A percentile compares a stretch with the other conserved stretches of the same genome.
Evolutionary conservation across 2,329 filamentous ascomycete genomes (phyloP).

Genomic region (Fusarium metavorans): DNA sequence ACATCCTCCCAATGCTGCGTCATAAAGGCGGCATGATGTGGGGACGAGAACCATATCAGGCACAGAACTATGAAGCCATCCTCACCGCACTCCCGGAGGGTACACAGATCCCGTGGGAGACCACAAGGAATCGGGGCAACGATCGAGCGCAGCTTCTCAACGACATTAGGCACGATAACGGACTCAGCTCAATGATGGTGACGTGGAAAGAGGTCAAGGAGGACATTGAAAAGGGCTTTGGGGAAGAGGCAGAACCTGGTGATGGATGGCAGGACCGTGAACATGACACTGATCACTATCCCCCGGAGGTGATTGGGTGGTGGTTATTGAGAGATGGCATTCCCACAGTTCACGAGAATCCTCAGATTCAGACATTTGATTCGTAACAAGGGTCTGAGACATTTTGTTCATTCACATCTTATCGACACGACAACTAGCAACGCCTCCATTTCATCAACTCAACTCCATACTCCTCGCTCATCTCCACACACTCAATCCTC

Average conservation of each 20-base stretch:
- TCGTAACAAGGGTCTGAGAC: background rate
- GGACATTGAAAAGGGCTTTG: constrained; percentile 33
- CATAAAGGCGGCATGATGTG: constrained; percentile 43
- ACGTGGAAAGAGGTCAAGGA: constrained; percentile 32
- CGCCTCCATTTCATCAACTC: background rate
- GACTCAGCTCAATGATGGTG: constrained; percentile 11
- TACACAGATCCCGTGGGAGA: constrained; percentile 43
- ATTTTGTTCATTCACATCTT: background rate
- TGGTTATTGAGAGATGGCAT: constrained; percentile 18
- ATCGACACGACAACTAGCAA: background rate
- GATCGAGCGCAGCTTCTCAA: constrained; percentile 6
- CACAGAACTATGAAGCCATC: constrained; percentile 25
- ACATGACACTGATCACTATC: background rate
- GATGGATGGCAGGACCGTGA: background rate
- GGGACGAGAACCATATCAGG: constrained; percentile 45
- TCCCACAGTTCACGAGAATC: constrained; percentile 12
- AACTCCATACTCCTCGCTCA: constrained; percentile 1
- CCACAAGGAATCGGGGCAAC: constrained; percentile 12
- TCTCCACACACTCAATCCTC: background rate
- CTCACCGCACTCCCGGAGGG: constrained; percentile 35
- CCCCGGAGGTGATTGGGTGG: constrained; percentile 3
- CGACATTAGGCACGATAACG: background rate
- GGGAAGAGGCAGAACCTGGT: background rate
- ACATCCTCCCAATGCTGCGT: constrained; percentile 43
- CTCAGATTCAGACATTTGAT: background rate